Conservation (phyloP, 768 basidiomycete species). For the Collybiopsis luxurians region DNA sequence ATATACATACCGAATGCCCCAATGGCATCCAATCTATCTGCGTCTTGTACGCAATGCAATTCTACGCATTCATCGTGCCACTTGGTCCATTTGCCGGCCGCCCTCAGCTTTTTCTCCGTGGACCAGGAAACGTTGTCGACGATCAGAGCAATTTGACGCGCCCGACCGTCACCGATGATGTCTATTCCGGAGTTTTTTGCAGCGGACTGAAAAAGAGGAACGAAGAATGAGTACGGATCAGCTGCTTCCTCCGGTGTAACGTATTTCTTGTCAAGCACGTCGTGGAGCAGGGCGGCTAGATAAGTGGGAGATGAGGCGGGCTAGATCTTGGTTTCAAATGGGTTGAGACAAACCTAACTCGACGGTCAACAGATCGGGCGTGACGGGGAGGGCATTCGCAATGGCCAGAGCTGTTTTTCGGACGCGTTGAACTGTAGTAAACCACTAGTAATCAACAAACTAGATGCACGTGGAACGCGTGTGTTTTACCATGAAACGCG, state of each 20-base stretch:
- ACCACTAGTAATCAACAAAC: background rate
- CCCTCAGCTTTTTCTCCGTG: constrained; percentile 69
- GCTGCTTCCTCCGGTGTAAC: constrained; percentile 52
- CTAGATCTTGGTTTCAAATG: constrained; percentile 17
- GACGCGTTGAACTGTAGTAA: constrained; percentile 69
- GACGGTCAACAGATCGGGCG: constrained; percentile 70
- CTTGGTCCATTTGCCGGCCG: constrained; percentile 48
- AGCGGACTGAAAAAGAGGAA: constrained; percentile 58
- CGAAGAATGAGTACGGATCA: constrained; percentile 64
- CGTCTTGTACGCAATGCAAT: constrained; percentile 80
- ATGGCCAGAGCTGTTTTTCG: constrained; percentile 71
- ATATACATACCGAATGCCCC: constrained; percentile 67
- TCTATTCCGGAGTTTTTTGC: constrained; percentile 45
- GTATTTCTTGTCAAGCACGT: constrained; percentile 86
- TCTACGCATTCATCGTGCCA: constrained; percentile 76
- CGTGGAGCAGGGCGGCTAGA: constrained; percentile 81
- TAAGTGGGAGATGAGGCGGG: too few relatives aligned
- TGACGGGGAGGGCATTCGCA: constrained; percentile 45
- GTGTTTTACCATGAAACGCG: constrained; percentile 70
- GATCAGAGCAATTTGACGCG: constrained; percentile 52
- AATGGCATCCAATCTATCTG: constrained; percentile 76
- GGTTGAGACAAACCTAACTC: constrained; percentile 50
- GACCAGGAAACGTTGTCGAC: constrained; percentile 84
- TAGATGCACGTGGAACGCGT: background rate
- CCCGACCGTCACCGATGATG: constrained; percentile 59